Base-by-base conservation (phyloP, 176 grass and related monocot genomes). In the Coix lacrymajobi region DNA sequence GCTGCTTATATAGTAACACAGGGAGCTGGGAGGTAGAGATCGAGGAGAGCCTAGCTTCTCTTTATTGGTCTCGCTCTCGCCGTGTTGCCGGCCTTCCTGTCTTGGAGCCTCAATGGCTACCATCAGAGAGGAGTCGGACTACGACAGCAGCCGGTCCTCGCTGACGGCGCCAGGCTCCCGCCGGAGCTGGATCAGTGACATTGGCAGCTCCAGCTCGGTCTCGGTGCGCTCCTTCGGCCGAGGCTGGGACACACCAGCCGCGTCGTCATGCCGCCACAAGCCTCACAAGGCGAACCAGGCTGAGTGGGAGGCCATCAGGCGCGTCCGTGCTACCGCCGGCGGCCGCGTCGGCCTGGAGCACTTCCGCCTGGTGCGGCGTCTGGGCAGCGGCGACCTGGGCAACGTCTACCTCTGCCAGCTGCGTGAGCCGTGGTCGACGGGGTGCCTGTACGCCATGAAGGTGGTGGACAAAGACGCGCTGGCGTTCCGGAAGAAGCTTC, bases 341-440 rank as follows among this genome's bases (percentile, higher is more conserved):
- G 90, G 92, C 69, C 41, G 77, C 64, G 51, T 97, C 33, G 77
- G 92, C 9, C 90, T 94, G 46, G 94, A 97, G 70, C 92, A 97
- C 88, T 97, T 97, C 94, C 86, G 86, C 28, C 87, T 97, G 49
- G 83, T 97, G 12, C 90, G 88, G 43, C 92, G 94, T 60, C 73
- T 97, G 5, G 94, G 94, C 39, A 91, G 92, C 67, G 94, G 94
- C 66, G 94, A 97, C 80, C 90, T 97, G 13, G 94, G 94, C 3
- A 94, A 94, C 64, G 92, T 97, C 25, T 97, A 97, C 69, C 85
- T 97, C 30, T 97, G 94, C 85, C 83, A 84, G 85, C 90, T 97
- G 24, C 92, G 92, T 0, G 88, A 84, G 54, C 87, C 92, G 0
- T 56, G 73, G 88, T 87, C 77, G 62, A 70, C 92, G 5, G 90